Percentiles rank a stretch among this genome's conserved stretches.
phyloP scores from a whole-genome alignment of 1,284 basidiomycete species.

The Trametes hirsuta region DNA sequence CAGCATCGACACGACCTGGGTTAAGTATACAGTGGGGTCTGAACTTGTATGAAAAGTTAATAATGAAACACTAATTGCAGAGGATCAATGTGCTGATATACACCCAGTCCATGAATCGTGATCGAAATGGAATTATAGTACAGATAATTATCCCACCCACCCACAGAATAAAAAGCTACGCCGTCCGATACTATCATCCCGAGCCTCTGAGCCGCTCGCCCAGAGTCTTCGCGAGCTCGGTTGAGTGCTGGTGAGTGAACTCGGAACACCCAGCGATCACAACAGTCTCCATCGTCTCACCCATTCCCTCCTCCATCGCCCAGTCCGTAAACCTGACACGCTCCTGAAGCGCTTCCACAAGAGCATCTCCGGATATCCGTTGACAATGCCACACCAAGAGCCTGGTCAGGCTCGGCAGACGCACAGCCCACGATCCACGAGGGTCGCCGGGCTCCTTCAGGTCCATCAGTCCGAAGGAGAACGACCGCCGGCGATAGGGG shows the following conservation, averaged over 20 bases:
- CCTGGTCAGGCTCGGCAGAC: slow-evolving; percentile 55
- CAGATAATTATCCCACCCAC: background rate
- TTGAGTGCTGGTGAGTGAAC: slow-evolving; percentile 45
- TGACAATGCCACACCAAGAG: slow-evolving; percentile 65
- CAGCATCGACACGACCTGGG: too few species aligned
- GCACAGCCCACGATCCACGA: slow-evolving; percentile 35
- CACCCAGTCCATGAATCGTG: background rate
- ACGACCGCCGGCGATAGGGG: slow-evolving; percentile 38
- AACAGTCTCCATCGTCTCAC: slow-evolving; percentile 45
- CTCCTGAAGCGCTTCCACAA: slow-evolving; percentile 53
- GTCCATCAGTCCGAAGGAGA: slow-evolving; percentile 15
- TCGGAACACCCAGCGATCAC: slow-evolving; percentile 51
- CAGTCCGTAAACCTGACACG: slow-evolving; percentile 55
- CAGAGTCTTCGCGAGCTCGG: slow-evolving; percentile 42
- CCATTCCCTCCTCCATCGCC: slow-evolving; percentile 26
- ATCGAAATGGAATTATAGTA: background rate
- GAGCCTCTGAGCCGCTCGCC: slow-evolving; percentile 32
- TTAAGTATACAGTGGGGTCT: too few species aligned
- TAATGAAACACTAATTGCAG: background rate
- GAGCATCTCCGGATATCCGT: slow-evolving; percentile 56
- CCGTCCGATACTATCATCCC: background rate
- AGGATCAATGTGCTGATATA: background rate
- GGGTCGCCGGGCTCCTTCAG: slow-evolving; percentile 7
- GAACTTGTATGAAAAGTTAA: too few species aligned
- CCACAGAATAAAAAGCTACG: too few species aligned